A percentile compares a stretch with the other conserved stretches of the same genome.
These are phyloP conservation scores for Harrya chromipes DNA, from an alignment of 768 basidiomycete species.

Conservation along the genomic window DNA sequence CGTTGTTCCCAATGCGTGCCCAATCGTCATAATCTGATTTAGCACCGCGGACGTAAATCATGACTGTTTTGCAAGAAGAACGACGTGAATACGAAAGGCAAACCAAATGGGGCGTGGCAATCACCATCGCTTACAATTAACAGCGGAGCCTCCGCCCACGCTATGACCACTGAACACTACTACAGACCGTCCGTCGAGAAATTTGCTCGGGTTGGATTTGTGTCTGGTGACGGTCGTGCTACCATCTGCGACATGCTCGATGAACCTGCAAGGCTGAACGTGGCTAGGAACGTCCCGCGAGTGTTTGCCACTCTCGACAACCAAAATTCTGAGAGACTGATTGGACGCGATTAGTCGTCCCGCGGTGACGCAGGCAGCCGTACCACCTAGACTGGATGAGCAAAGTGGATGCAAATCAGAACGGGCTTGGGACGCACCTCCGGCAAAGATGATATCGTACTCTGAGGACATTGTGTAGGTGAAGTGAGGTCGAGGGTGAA, in stretches of 20 bases:
- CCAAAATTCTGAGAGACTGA: slow-evolving; percentile 52
- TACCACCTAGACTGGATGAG: slow-evolving; percentile 35
- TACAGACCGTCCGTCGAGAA: slow-evolving; percentile 42
- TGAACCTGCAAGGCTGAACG: slow-evolving; percentile 52
- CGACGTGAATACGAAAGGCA: neutral
- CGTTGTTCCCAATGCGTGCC: slow-evolving; percentile 48
- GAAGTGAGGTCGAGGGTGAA: too few relatives aligned
- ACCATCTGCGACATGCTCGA: slow-evolving; percentile 38
- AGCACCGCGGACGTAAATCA: slow-evolving; percentile 55
- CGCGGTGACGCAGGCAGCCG: slow-evolving; percentile 55
- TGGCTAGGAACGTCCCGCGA: slow-evolving; percentile 46
- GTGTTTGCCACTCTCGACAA: slow-evolving; percentile 58
- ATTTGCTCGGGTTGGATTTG: slow-evolving; percentile 36
- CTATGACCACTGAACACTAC: slow-evolving; percentile 46
- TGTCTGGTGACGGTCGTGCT: slow-evolving; percentile 46
- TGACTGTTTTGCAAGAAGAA: slow-evolving; percentile 20
- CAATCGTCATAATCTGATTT: slow-evolving; percentile 68
- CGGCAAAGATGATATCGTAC: slow-evolving; percentile 57
- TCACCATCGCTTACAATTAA: slow-evolving; percentile 46
- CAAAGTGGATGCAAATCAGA: neutral
- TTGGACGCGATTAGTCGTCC: slow-evolving; percentile 51
- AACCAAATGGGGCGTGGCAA: too few relatives aligned
- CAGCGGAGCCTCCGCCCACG: slow-evolving; percentile 59
- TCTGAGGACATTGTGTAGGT: neutral
- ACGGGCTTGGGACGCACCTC: slow-evolving; percentile 35